Percentiles rank a stretch among this genome's conserved stretches.
Evolutionary conservation across 768 basidiomycete genomes (phyloP).

Genomic region (Pleurotus pulmonarius): DNA sequence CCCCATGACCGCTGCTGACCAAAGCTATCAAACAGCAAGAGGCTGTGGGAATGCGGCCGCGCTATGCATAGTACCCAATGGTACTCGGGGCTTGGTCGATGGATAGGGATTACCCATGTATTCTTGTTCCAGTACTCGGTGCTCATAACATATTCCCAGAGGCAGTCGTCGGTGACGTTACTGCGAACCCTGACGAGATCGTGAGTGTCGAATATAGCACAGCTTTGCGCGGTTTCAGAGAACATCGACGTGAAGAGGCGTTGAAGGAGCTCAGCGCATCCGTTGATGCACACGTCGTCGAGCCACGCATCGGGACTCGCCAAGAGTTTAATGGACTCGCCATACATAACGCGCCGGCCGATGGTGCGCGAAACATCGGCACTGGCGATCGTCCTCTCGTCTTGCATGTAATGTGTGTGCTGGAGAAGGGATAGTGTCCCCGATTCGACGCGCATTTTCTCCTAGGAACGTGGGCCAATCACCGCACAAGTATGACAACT

Average conservation of each 20-base stretch:
- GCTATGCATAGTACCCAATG: slow-evolving; percentile 31
- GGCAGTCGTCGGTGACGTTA: slow-evolving; percentile 7
- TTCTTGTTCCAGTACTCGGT: slow-evolving; percentile 25
- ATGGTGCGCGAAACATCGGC: slow-evolving; percentile 4
- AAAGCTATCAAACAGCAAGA: slow-evolving; percentile 30
- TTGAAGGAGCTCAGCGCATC: slow-evolving; percentile 10
- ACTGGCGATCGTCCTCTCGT: not conserved
- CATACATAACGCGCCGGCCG: slow-evolving; percentile 8
- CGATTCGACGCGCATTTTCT: not conserved
- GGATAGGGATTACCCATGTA: slow-evolving; percentile 35
- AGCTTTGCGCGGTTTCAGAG: not conserved
- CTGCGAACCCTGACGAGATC: slow-evolving; percentile 15
- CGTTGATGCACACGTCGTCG: slow-evolving; percentile 23
- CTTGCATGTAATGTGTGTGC: not conserved
- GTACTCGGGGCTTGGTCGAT: slow-evolving; percentile 13
- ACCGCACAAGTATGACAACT: not conserved
- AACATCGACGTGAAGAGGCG: no score
- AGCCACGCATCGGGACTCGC: slow-evolving; percentile 6
- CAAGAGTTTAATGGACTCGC: slow-evolving; percentile 10
- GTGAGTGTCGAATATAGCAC: slow-evolving; percentile 14
- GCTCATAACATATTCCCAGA: slow-evolving; percentile 16
- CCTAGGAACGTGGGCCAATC: not conserved
- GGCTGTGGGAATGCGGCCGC: not conserved
- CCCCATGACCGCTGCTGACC: slow-evolving; percentile 3
- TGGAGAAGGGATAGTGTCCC: not conserved